phyloP scores from a whole-genome alignment of 441 rosid species.

The Euphorbia celastroides region DNA sequence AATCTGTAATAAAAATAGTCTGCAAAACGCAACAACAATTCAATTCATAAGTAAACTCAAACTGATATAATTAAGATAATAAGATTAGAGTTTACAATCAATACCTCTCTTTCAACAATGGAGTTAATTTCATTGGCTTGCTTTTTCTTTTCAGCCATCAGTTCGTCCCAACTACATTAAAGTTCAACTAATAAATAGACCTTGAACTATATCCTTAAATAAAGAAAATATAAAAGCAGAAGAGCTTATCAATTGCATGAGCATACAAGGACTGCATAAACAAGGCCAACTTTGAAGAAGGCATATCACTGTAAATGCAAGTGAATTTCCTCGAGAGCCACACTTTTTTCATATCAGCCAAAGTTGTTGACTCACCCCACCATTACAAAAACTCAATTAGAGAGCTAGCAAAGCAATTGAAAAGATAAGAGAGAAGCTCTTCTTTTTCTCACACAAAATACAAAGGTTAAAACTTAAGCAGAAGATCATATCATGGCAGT shows the following conservation, averaged over 20 bases:
- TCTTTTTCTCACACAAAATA: not conserved
- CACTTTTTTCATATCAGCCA: slow-evolving; percentile 61
- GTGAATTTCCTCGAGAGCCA: slow-evolving; percentile 71
- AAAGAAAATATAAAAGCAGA: not conserved
- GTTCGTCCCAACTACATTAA: too few relatives aligned
- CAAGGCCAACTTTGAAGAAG: slow-evolving; percentile 44
- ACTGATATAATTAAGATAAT: too few relatives aligned
- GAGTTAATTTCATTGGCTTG: too few relatives aligned
- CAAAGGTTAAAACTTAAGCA: not conserved
- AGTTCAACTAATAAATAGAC: too few relatives aligned
- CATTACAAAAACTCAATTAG: slow-evolving; percentile 2
- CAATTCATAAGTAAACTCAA: too few relatives aligned
- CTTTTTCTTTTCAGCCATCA: too few relatives aligned
- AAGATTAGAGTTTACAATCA: too few relatives aligned
- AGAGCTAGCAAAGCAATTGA: not conserved
- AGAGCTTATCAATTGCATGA: slow-evolving; percentile 47
- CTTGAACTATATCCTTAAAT: too few relatives aligned
- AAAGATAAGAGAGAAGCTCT: not conserved
- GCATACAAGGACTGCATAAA: slow-evolving; percentile 76
- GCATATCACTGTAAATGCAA: slow-evolving; percentile 58
- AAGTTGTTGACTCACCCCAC: slow-evolving; percentile 40
- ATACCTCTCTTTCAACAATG: too few relatives aligned
- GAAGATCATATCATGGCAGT: not conserved
- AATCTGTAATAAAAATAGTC: too few relatives aligned
- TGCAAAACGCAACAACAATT: too few relatives aligned